phyloP scores from a whole-genome alignment of 805 yeast genomes.

The Starmerella geochares region DNA sequence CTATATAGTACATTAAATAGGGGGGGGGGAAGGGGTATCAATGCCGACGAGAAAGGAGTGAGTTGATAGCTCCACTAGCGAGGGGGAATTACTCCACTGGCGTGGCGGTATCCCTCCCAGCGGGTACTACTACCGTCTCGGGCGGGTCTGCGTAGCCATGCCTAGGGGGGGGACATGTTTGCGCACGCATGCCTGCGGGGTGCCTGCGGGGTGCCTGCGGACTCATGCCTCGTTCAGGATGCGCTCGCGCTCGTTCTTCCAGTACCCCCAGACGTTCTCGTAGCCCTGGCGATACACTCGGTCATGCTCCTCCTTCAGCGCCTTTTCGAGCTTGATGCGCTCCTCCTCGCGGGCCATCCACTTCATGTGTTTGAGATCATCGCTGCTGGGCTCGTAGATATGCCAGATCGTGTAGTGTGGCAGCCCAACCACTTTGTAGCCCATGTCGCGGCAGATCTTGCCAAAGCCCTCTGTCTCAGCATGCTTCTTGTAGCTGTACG shows the following conservation, averaged over 20 bases:
- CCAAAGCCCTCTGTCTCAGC: conserved; percentile 99
- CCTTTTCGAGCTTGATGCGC: conserved; percentile 32
- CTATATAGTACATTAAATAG: conserved; percentile 7
- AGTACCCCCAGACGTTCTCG: conserved; percentile 58
- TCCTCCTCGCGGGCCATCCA: conserved; percentile 38
- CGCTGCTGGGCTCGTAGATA: conserved; percentile 88
- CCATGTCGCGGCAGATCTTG: conserved; percentile 78
- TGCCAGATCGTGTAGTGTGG: conserved; percentile 98
- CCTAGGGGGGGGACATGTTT: no score
- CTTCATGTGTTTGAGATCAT: conserved; percentile 67
- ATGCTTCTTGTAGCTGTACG: conserved; percentile 88
- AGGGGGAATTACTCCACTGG: no score
- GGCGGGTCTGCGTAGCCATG: no score
- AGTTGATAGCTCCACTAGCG: no score
- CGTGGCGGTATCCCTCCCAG: no score
- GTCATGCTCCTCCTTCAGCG: conserved; percentile 31
- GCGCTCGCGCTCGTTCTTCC: conserved; percentile 61
- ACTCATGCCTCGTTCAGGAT: conserved; percentile 36
- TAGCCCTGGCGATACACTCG: conserved; percentile 63
- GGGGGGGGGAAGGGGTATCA: no score
- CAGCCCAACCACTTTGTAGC: conserved; percentile 74
- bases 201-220: not conserved
- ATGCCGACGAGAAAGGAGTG: no score
- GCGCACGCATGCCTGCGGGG: no score
- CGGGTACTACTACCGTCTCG: no score